Evolutionary conservation across 805 yeast species (phyloP).

Genomic region (Kockiozyma suomiensis): DNA sequence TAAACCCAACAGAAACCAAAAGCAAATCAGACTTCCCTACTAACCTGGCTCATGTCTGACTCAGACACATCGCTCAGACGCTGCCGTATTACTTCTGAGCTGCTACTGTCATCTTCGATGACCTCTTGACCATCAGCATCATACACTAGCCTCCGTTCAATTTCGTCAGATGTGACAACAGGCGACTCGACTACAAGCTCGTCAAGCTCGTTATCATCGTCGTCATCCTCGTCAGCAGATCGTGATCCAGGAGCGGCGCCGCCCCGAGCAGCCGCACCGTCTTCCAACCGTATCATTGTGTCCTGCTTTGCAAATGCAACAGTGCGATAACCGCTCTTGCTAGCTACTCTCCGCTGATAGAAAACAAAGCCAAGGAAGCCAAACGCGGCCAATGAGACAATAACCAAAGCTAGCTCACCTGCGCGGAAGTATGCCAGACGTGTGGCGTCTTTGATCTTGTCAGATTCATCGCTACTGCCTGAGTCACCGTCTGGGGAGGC

Average conservation of each 20-base stretch:
- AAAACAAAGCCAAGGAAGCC: conserved; percentile 29
- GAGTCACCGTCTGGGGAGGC: conserved; percentile 1
- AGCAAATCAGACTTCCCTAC: not conserved
- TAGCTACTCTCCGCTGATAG: conserved; percentile 23
- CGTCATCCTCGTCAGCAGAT: not conserved
- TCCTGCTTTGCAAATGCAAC: conserved; percentile 33
- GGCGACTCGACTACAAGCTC: conserved; percentile 33
- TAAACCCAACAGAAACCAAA: not conserved
- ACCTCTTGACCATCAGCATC: conserved; percentile 13
- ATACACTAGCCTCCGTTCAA: conserved; percentile 24
- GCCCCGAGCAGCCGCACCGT: conserved; percentile 17
- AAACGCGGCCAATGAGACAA: conserved; percentile 39
- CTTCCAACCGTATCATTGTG: conserved; percentile 30
- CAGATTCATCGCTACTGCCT: conserved; percentile 30
- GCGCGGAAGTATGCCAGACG: conserved; percentile 45
- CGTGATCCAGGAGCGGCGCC: conserved; percentile 4
- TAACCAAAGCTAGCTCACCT: conserved; percentile 44
- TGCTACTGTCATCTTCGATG: not conserved
- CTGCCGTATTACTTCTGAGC: not conserved
- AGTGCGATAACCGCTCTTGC: conserved; percentile 26
- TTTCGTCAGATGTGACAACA: conserved; percentile 30
- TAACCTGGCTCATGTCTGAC: not conserved
- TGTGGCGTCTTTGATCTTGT: conserved; percentile 41
- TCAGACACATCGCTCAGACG: conserved; percentile 6
- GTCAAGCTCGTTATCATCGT: conserved; percentile 25